Evolutionary conservation across 1,284 basidiomycete genomes (phyloP), one percentile per base, ranked within the genome.

Genomic region (Ustanciosporium gigantosporum): DNA sequence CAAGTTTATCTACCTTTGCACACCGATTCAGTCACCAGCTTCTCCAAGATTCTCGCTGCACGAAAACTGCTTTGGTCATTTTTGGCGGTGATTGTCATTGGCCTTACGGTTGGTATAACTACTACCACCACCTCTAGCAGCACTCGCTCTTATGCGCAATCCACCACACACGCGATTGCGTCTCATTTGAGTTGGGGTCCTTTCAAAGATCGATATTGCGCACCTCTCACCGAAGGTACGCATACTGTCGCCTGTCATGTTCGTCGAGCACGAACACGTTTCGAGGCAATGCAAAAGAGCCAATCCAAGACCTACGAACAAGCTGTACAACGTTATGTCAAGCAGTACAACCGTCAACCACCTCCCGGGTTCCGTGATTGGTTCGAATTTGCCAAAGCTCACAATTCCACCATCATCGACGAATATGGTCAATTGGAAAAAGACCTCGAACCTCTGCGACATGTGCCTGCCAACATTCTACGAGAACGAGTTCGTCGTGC

Each of bases 401-500:
- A 60, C 32, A 46, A 55, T 16, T 38, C 43, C 2, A 42, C 46
- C 25, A 39, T 53, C 25, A 55, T 60, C 15, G 57, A 60, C 27
- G 46, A 60, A 34, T 60, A 40, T 23, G 57, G 51, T 6, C 57
- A 60, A 27, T 42, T 60, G 23, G 46, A 49, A 21, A 40, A 42
- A 13, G 57, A 60, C 34, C 31, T 60, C 15, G 31, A 40, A 19
- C 20, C 50, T 6, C 41, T 50, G 8, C 46, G 56, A 16, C 37
- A 46, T 19, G 17, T 50, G 15, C 25, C 53, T 3, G 8, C 36
- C 16, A 27, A 41, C 22, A 25, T 58, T 2, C 23, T 50, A 47
- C 55, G 47, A 9, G 35, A 36, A 23, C 42, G 55, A 5, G 36
- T 51, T 6, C 25, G 43, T 20, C 40, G 41, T 14, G 47, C 43